These are phyloP conservation scores for Trichopus zeylanicus DNA, from an alignment of 116 monocot genomes.

Conservation along the genomic window DNA sequence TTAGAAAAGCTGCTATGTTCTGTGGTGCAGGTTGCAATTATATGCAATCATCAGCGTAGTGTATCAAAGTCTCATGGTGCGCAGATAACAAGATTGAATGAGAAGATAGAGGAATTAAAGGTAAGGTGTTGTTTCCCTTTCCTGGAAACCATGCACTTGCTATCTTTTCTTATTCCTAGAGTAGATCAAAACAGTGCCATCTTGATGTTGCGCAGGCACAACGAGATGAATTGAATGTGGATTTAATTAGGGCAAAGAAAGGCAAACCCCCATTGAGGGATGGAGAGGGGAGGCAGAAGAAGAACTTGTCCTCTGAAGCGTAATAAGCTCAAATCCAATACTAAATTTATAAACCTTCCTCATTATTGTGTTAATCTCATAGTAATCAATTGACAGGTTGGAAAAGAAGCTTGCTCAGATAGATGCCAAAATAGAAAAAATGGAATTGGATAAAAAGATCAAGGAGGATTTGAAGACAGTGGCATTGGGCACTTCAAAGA, in stretches of 20 bases:
- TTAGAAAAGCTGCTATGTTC: background rate
- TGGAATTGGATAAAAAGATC: conserved; percentile 68
- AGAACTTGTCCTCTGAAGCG: conserved; percentile 65
- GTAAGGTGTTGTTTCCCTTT: conserved; percentile 24
- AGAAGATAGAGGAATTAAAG: conserved; percentile 87
- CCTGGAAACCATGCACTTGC: background rate
- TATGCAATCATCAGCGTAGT: conserved; percentile 96
- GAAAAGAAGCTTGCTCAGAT: conserved; percentile 67
- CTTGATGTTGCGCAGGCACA: conserved; percentile 38
- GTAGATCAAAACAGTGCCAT: background rate
- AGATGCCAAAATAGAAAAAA: conserved; percentile 79
- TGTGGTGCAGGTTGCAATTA: conserved; percentile 74
- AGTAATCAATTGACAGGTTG: conserved; percentile 39
- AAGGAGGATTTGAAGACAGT: conserved; percentile 95
- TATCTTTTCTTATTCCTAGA: background rate
- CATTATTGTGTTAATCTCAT: background rate
- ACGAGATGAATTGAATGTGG: conserved; percentile 59
- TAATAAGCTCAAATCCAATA: conserved; percentile 20
- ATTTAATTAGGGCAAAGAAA: conserved; percentile 71
- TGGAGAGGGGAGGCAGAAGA: conserved; percentile 69
- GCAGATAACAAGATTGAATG: conserved; percentile 80
- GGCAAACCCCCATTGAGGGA: conserved; percentile 84
- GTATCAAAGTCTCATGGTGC: conserved; percentile 93
- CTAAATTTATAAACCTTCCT: background rate
- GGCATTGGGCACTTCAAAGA: conserved; percentile 94